Base-by-base conservation (phyloP, 1,139 yeast species). In the Meyerozyma sp. region DNA sequence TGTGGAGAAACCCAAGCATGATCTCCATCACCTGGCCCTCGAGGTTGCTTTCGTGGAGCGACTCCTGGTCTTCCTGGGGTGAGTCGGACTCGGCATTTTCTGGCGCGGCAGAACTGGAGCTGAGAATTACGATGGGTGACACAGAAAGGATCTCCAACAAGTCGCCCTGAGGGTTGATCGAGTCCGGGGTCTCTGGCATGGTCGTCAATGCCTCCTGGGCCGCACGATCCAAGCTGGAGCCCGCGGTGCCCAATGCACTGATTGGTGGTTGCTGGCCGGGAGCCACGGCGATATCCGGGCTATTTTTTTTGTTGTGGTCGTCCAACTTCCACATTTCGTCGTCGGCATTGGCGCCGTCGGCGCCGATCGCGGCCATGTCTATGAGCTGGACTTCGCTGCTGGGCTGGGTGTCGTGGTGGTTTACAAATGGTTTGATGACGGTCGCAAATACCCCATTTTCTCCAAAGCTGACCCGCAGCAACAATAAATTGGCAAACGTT, bases 101-200 rank as follows among this genome's bases (percentile, higher is more conserved):
- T 4, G 5, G n/a, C 10, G 8, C 28, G 21, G 32, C 9, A 18
- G 26, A 9, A 8, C 35, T 32, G 35, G 37, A 34, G 37, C 37
- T 34, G 36, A 63, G 47, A 8, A 65, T 46, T 10, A 62, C 56
- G 18, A 64, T 56, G 5, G 68, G 59, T 36, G 60, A 56, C 4
- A 65, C 55, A 2, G 66, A 56, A 36, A 65, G 55, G 8, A 65
- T 65, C 45, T 65, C 70, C 40, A 59, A 55, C 41, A 65, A 57
- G 36, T 62, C 66, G 6, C 42, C 36, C 36, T 58, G 56, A 7
- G 65, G 42, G 18, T 36, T 42, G 40, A 39, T 23, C 11, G 34
- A 42, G 18, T 34, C 37, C 8, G 10, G 11, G n/a, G 25, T 11
- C 6, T 34, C 37, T 1, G 14, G 13, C 37, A 10, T 9, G 16